phyloP scores from a whole-genome alignment of 1,284 basidiomycete species.

The Pyrrhoderma noxium region DNA sequence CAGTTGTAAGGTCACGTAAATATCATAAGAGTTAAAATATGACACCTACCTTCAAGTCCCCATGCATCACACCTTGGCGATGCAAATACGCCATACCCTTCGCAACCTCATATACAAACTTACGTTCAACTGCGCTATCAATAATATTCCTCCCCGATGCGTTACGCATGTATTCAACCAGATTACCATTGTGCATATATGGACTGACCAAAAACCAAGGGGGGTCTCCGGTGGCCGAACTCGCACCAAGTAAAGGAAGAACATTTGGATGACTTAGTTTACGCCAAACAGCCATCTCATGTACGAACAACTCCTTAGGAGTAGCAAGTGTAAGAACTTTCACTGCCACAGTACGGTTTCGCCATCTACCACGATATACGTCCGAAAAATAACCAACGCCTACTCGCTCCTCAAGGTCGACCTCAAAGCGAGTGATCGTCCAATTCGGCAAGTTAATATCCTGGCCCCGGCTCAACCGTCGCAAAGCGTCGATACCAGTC shows the following conservation, averaged over 20 bases:
- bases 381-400: constrained; percentile 64
- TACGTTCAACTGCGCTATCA: constrained; percentile 28
- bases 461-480: constrained; percentile 27
- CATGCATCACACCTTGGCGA: constrained; percentile 55
- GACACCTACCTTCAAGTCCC: constrained; percentile 59
- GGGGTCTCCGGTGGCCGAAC: constrained; percentile 45
- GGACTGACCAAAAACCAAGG: constrained; percentile 69
- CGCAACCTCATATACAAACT: constrained; percentile 63
- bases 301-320: constrained; percentile 41
- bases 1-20: neutral
- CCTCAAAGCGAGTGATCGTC: constrained; percentile 69
- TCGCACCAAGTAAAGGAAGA: constrained; percentile 51
- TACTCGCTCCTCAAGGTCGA: constrained; percentile 54
- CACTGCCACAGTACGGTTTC: constrained; percentile 49
- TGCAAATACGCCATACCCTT: constrained; percentile 75
- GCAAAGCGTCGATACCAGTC: constrained; percentile 42
- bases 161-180: constrained; percentile 39
- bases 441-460: constrained; percentile 48
- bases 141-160: constrained; percentile 2
- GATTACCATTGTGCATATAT: constrained; percentile 39
- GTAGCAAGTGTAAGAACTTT: constrained; percentile 45
- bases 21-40: constrained; percentile 7
- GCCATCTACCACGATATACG: constrained; percentile 63
- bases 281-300: constrained; percentile 47
- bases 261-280: constrained; percentile 45